Evolutionary conservation across 306 rosid genomes (phyloP).

Genomic region (Pyrus pyrifolia): DNA sequence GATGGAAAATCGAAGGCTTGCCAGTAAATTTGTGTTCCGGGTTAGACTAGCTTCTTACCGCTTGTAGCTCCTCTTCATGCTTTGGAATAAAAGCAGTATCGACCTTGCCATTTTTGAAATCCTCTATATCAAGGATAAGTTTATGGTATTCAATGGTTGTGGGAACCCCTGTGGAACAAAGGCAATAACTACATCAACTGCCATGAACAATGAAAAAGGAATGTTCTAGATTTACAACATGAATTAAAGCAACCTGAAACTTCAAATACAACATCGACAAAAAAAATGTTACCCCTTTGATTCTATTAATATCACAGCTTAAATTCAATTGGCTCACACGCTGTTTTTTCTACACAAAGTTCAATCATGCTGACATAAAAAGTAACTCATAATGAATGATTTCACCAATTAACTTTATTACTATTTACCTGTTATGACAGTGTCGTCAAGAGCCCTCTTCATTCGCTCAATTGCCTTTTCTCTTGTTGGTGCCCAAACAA

Average conservation of each 20-base stretch:
- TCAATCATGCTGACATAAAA: background rate
- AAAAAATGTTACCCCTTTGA: too few relatives aligned
- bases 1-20: background rate
- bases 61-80: slow-evolving; percentile 80
- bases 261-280: too few relatives aligned
- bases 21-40: background rate
- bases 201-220: background rate
- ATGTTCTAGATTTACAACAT: background rate
- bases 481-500: slow-evolving; percentile 99
- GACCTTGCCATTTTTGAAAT: slow-evolving; percentile 84
- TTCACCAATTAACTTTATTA: background rate
- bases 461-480: slow-evolving; percentile 95
- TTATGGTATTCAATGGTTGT: slow-evolving; percentile 97
- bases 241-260: background rate
- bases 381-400: background rate
- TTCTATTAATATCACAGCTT: background rate
- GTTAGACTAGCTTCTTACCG: slow-evolving; percentile 38
- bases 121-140: slow-evolving; percentile 92
- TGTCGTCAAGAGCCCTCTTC: slow-evolving; percentile 96
- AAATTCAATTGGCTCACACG: background rate
- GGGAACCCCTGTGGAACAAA: slow-evolving; percentile 66
- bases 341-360: background rate
- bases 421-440: slow-evolving; percentile 72
- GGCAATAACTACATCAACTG: background rate
- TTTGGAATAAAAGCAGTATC: slow-evolving; percentile 95